Percentiles rank a stretch among this genome's conserved stretches.
These are phyloP conservation scores for Erysimum cheiranthoides DNA, from an alignment of 345 rosid species.

Conservation along the genomic window DNA sequence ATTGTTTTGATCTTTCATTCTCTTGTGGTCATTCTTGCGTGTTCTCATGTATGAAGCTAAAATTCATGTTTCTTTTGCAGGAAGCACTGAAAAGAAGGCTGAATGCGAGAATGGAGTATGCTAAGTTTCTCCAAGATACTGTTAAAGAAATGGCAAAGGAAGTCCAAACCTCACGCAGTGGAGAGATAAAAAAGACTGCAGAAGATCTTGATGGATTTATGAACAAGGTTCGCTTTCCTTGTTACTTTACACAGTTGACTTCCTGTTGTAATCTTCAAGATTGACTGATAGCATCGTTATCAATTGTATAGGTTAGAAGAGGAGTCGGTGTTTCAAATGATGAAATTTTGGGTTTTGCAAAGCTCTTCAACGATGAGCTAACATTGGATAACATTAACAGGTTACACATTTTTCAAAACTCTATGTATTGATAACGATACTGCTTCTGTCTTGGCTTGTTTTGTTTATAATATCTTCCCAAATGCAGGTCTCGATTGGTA, in stretches of 20 bases:
- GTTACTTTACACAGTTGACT: neutral
- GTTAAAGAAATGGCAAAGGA: conserved; percentile 99
- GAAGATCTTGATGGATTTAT: conserved; percentile 92
- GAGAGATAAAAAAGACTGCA: conserved; percentile 85
- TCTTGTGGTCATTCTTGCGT: neutral
- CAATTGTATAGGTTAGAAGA: conserved; percentile 76
- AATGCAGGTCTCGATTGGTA: conserved; percentile 84
- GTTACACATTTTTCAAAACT: conserved; percentile 46
- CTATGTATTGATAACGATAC: conserved; percentile 3
- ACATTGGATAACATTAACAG: conserved; percentile 97
- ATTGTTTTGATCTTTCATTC: neutral
- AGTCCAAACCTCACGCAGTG: conserved; percentile 86
- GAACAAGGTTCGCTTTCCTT: conserved; percentile 65
- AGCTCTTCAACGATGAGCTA: conserved; percentile 92
- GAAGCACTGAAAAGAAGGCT: conserved; percentile 86
- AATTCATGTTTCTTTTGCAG: conserved; percentile 52
- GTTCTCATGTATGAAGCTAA: conserved; percentile 9
- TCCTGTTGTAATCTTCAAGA: conserved; percentile 3
- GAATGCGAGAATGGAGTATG: conserved; percentile 93
- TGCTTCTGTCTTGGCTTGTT: conserved; percentile 20
- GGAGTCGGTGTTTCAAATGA: conserved; percentile 92
- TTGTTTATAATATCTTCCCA: conserved; percentile 37
- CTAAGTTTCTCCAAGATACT: conserved; percentile 97
- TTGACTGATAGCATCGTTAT: conserved; percentile 30
- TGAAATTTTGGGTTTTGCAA: conserved; percentile 96